These are phyloP conservation scores for Coelastrella sp. DNA, from an alignment of 139 green algal genomes.

Conservation along the genomic window DNA sequence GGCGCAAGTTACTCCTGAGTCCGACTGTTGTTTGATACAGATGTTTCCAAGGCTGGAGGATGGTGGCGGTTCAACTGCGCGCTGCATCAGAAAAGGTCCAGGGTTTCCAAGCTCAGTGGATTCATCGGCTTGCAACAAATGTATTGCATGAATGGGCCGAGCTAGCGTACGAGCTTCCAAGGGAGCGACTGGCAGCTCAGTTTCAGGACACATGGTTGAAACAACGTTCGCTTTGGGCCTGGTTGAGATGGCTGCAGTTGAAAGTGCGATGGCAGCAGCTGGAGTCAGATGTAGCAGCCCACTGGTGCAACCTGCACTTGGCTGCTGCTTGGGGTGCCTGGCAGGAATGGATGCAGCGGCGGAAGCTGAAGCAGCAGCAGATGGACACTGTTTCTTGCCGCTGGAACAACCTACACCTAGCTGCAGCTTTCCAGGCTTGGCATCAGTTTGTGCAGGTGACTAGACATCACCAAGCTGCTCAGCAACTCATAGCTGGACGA, in stretches of 20 bases:
- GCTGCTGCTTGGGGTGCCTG: conserved; percentile 33
- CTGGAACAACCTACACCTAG: conserved; percentile 40
- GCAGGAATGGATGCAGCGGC: not conserved
- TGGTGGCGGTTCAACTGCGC: not conserved
- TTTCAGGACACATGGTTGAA: not conserved
- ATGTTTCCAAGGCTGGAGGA: not conserved
- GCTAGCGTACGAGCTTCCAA: not conserved
- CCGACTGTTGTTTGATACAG: too few species aligned
- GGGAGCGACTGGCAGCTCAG: not conserved
- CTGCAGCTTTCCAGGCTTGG: conserved; percentile 37
- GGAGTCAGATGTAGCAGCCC: not conserved
- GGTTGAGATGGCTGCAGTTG: not conserved
- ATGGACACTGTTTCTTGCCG: not conserved
- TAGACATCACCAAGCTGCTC: not conserved
- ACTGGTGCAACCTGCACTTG: conserved; percentile 39
- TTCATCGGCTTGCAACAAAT: not conserved
- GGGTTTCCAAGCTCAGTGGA: not conserved
- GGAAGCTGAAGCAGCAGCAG: not conserved
- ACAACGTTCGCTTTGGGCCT: not conserved
- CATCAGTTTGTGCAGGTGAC: not conserved
- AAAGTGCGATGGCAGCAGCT: not conserved
- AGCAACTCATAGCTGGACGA: not conserved
- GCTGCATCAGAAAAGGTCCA: not conserved
- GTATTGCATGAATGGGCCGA: conserved; percentile 33
- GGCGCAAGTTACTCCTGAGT: conserved; percentile 19